Evolutionary conservation across 345 rosid genomes (phyloP), one percentile per base, ranked within the genome.

Genomic region (Clarkia xantiana): DNA sequence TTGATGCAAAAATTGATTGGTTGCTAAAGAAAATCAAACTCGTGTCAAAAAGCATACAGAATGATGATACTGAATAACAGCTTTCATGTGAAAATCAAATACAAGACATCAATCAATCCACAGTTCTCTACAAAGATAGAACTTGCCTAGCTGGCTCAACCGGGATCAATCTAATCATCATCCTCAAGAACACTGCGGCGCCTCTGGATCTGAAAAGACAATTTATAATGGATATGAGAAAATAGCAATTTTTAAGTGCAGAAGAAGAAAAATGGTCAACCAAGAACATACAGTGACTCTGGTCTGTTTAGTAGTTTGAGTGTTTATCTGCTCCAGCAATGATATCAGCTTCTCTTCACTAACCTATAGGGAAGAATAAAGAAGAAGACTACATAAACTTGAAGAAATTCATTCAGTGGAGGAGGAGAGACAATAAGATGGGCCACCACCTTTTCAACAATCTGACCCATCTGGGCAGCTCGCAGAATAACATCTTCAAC

Each of bases 401-500:
- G 23, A 23, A 6, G 12, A 8, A 20, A 54, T 4, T 10, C 22
- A 43, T 10, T 10, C 14, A 11, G 40, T 4, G 23, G 53, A 56
- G 41, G 1, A 29, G 36, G 36, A 29, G 36, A 29, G 12, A 13
- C 3, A 47, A 17, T 16, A 14, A 17, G 19, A 8, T 9, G 40
- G 50, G 36, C 4, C 5, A 10, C 1, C 65, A 79, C 97, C 94
- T 90, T 90, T 65, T 90, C 95, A 59, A 47, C 91, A 11, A 90
- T 81, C 75, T 90, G 97, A 56, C 95, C 95, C 82, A 61, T 79
- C 58, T 86, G 91, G 57, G 95, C 86, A 69, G 95, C 82, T 67
- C 95, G 72, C 52, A 90, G 71, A 54, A 86, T 51, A 47, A 83
- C 85, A 67, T 90, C 97, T 68, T 90, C 95, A 53, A 90, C 97